Conservation (phyloP, 805 yeast genomes). For the Candida dajiaensis region DNA sequence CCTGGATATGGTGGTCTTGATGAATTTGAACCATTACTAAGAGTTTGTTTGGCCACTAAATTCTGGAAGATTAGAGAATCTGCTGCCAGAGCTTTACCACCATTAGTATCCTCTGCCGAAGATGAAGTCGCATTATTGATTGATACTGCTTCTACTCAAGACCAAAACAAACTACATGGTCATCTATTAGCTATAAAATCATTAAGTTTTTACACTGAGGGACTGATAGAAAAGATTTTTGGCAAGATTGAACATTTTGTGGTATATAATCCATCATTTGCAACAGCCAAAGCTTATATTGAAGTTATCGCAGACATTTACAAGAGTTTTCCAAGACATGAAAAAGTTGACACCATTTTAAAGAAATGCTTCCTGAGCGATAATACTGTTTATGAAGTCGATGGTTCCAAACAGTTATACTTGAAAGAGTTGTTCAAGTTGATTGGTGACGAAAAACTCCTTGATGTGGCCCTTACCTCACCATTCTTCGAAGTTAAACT, state of each 20-base stretch:
- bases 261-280: conserved; percentile 24
- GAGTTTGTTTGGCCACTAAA: conserved; percentile 41
- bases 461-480: conserved; percentile 33
- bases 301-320: conserved; percentile 11
- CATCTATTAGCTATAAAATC: conserved; percentile 41
- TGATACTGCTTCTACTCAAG: conserved; percentile 10
- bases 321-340: background rate
- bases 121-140: conserved; percentile 26
- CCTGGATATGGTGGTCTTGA: conserved; percentile 46
- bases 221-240: conserved; percentile 4
- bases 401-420: conserved; percentile 48
- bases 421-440: conserved; percentile 28
- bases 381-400: conserved; percentile 23
- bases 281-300: conserved; percentile 30
- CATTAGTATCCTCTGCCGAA: conserved; percentile 34
- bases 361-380: conserved; percentile 11
- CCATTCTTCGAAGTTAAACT: conserved; percentile 40
- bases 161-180: conserved; percentile 57
- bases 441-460: conserved; percentile 22
- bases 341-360: background rate
- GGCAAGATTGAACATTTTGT: conserved; percentile 10
- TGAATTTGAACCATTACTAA: conserved; percentile 45
- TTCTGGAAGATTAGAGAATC: conserved; percentile 86
- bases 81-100: conserved; percentile 67
- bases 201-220: conserved; percentile 15